Base-by-base conservation (phyloP, 257 asterid genomes). In the Nicotiana attenuata region DNA sequence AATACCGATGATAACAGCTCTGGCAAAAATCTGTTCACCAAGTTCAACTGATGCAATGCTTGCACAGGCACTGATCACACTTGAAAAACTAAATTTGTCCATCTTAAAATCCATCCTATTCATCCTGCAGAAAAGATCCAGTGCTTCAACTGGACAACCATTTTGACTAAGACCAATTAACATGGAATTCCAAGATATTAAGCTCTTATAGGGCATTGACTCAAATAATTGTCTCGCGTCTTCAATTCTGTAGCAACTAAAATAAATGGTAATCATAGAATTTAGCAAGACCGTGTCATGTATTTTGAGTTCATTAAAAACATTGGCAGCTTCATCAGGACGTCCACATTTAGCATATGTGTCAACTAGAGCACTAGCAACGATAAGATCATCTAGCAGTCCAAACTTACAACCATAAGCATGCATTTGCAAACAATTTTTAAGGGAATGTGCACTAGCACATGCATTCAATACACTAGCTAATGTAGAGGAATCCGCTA, bases 101-200 rank as follows among this genome's bases (percentile, higher is more conserved):
- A 91, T 88, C 45, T 78, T 85, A 76, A 92, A 78, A 80, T 84
- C 67, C 60, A 7, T 76, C 83, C 81, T 81, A 86, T 94, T 94
- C 98, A 94, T 91, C 53, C 75, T 81, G 85, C 90, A 80, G 84
- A 96, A 94, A 56, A 94, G 87, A 41, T 90, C 82, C 60, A 96
- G 84, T 76, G 95, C 93, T 82, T 96, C 98, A 52, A 83, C 50
- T 14, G 98, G 91, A 86, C 84, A 87, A 24, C 99, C 91, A 15
- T 94, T 91, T 88, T 90, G 97, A 81, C 91, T 91, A 77, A 96
- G 83, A 57, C 99, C 99, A 50, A 88, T 91, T 1, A 94, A 84
- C 91, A 96, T 92, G 24, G 97, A 90, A 71, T 96, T 96, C 99
- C 99, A 96, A 17, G 99, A 91, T 77, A 96, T 92, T 91, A 92